Percentiles rank a stretch among this genome's conserved stretches.
Evolutionary conservation across 1,139 yeast genomes (phyloP).

Genomic region (Zygosaccharomyces sapae): DNA sequence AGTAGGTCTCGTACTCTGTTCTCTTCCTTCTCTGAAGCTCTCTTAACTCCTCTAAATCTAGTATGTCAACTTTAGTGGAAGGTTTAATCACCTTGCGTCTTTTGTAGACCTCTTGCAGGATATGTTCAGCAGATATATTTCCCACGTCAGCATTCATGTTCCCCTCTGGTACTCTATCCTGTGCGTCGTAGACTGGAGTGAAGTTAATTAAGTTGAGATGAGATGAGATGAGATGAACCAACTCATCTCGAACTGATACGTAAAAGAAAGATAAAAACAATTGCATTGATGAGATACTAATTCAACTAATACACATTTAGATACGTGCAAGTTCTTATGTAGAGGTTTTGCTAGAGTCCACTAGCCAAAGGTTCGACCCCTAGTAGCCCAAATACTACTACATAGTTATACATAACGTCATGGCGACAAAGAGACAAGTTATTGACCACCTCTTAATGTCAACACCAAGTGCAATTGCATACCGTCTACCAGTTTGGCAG

Average conservation of each 20-base stretch:
- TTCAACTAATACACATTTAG: neutral
- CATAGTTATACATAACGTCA: neutral
- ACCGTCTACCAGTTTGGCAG: slow-evolving; percentile 66
- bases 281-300: neutral
- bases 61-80: slow-evolving; percentile 51
- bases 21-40: slow-evolving; percentile 74
- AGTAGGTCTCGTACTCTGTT: slow-evolving; percentile 77
- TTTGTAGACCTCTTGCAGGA: slow-evolving; percentile 53
- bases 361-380: neutral
- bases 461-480: slow-evolving; percentile 83
- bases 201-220: neutral
- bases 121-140: slow-evolving; percentile 55
- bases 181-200: neutral
- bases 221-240: neutral
- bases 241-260: neutral
- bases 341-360: neutral
- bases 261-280: neutral
- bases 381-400: neutral
- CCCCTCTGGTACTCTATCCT: neutral
- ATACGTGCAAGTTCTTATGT: neutral
- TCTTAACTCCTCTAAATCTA: slow-evolving; percentile 74
- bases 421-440: neutral
- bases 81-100: slow-evolving; percentile 42
- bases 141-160: slow-evolving; percentile 11
- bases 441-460: slow-evolving; percentile 78